Conservation (phyloP, 2,329 filamentous ascomycete genomes). For the Uncinocarpus reesii region DNA sequence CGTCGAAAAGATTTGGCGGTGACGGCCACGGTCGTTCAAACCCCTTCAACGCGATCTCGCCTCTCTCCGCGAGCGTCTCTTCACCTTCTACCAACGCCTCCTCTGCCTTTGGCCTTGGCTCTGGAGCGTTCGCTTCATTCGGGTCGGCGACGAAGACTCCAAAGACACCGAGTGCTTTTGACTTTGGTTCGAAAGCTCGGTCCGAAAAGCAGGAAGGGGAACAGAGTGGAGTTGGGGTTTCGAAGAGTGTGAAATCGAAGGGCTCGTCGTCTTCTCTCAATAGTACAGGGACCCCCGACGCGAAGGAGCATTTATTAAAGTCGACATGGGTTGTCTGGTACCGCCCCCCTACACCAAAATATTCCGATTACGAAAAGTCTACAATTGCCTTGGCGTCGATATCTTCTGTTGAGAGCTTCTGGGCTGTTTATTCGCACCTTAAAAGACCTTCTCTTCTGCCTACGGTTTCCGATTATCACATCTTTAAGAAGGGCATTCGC, state of each 20-base stretch:
- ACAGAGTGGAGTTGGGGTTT: constrained; percentile 22
- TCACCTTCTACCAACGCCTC: constrained; percentile 70
- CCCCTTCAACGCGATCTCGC: constrained; percentile 66
- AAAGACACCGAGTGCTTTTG: constrained; percentile 73
- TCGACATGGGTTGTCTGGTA: constrained; percentile 97
- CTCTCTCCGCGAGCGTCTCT: constrained; percentile 56
- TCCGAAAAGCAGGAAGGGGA: constrained; percentile 51
- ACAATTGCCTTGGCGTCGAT: constrained; percentile 76
- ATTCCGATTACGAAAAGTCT: constrained; percentile 96
- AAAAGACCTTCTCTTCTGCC: constrained; percentile 81
- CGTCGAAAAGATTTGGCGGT: constrained; percentile 65
- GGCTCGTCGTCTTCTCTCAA: constrained; percentile 34
- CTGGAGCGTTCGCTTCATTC: constrained; percentile 93
- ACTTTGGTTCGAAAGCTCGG: constrained; percentile 54
- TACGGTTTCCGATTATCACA: constrained; percentile 91
- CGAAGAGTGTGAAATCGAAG: constrained; percentile 31
- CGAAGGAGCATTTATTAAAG: constrained; percentile 54
- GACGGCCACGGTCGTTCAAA: constrained; percentile 58
- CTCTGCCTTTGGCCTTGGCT: constrained; percentile 85
- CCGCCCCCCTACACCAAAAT: constrained; percentile 89
- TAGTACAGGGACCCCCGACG: constrained; percentile 19
- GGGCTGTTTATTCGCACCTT: constrained; percentile 76
- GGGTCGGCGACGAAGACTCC: constrained; percentile 72
- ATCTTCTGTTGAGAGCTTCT: constrained; percentile 79
- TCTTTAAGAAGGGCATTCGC: constrained; percentile 92